Percentiles rank a stretch among this genome's conserved stretches.
These are phyloP conservation scores for Naganishia kalamii DNA, from an alignment of 768 basidiomycete genomes.

Conservation along the genomic window DNA sequence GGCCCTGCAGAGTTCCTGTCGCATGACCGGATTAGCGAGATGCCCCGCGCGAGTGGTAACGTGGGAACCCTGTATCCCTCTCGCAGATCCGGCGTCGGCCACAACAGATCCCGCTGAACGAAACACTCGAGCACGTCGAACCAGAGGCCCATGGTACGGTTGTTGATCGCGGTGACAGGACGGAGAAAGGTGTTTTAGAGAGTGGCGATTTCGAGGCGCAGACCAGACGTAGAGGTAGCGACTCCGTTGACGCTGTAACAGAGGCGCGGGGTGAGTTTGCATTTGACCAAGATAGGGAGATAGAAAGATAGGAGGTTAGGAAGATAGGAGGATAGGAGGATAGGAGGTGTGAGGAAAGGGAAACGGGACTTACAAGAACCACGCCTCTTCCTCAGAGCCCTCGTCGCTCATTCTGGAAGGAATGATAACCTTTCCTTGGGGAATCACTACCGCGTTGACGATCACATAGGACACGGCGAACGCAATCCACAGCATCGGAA, in stretches of 20 bases:
- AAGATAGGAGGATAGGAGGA: not conserved
- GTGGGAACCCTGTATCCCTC: constrained; percentile 29
- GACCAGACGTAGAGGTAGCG: constrained; percentile 28
- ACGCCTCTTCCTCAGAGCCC: constrained; percentile 24
- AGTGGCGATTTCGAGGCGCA: constrained; percentile 28
- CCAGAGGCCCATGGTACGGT: constrained; percentile 34
- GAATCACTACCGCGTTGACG: too few relatives aligned
- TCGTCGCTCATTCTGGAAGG: not conserved
- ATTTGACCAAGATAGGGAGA: too few relatives aligned
- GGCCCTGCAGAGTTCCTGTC: constrained; percentile 19
- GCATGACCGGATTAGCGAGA: not conserved
- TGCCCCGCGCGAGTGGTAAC: not conserved
- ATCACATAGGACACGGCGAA: not conserved
- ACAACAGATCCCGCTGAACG: constrained; percentile 34
- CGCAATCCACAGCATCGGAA: not conserved
- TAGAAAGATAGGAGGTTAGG: not conserved
- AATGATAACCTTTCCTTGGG: too few relatives aligned
- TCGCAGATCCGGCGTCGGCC: constrained; percentile 24
- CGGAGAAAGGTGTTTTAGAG: constrained; percentile 30
- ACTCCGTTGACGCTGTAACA: constrained; percentile 33
- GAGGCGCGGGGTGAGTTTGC: too few relatives aligned
- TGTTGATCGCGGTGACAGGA: constrained; percentile 32
- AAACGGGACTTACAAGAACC: constrained; percentile 30
- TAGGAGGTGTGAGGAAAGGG: not conserved
- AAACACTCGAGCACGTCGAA: constrained; percentile 38